Evolutionary conservation across 139 green algal species (phyloP), one percentile per base, ranked within the genome.

Genomic region (Chlorella sp.): DNA sequence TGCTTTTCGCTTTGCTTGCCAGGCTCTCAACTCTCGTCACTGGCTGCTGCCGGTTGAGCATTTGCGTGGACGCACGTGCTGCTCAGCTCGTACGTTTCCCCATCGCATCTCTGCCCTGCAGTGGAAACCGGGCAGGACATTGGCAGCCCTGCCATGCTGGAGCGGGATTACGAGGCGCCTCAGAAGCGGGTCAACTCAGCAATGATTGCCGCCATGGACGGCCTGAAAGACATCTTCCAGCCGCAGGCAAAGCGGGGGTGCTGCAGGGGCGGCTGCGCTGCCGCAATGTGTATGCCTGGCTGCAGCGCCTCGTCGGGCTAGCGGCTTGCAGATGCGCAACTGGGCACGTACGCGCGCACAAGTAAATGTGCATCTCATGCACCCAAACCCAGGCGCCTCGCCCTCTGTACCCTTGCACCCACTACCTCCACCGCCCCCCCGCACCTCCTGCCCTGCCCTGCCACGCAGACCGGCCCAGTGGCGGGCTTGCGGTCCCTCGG

Each of bases 121-220:
- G 82, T 89, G 51, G 84, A 93, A 83, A 86, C 57, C 62, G 94
- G 93, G 5, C 51, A 62, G 1, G 93, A 96, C 82, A 78, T 94
- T 23, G 92, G 92, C 25, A 82, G 87, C 41, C 25, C 85, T 0
- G 23, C 78, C 23, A 51, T 84, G 71, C n/a, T 92, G 64, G 85
- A 95, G 88, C 85, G 86, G 21, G 4, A 72, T 1, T 97, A 98
- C 76, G 94, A 95, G 83, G 17, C 20, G 47, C 94, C 91, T 4
- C 87, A 92, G 15, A 86, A 91, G 74, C 23, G 32, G 20, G 90
- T 92, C 15, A 96, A 95, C 55, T 23, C 82, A 23, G 44, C 82
- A 11, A 96, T 96, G 94, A 92, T 92, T 69, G 74, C 86, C 0
- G 93, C 93, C 0, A 62, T 96, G 68, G 92, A 97, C 41, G 81